Evolutionary conservation across 2,329 filamentous ascomycete species (phyloP), one percentile per base, ranked within the genome.

Genomic region (Ramularia endophylla): DNA sequence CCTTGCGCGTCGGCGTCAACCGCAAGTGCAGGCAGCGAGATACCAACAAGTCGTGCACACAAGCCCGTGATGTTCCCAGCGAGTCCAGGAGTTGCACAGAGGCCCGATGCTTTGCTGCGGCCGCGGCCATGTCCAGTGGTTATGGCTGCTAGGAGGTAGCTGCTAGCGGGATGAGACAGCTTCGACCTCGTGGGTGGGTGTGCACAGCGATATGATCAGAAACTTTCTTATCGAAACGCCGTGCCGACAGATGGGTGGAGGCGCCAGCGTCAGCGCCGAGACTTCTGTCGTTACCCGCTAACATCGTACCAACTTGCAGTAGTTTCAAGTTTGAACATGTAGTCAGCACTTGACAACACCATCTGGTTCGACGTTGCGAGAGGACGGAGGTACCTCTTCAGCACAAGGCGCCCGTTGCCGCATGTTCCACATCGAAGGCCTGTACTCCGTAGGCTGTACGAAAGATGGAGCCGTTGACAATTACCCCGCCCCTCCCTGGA

Each of bases 181-280:
- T 25, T 25, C 22, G 6, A 25, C 22, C 22, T 25, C 22, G 22
- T 25, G 22, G 22, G 22, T 25, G 22, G 22, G 22, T 11, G 32
- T 36, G 29, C 35, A 41, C 36, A 36, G 39, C 37, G 44, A 43
- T 32, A 43, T 46, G 34, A 35, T 25, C 34, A 33, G 31, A 46
- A 43, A 37, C 22, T 42, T 46, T 46, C 44, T 43, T 43, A 43
- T 46, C 44, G 40, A 46, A 29, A 31, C 36, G 36, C 44, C 40
- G 40, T 27, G 40, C 40, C 37, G 40, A 43, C 39, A 46, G 33
- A 46, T 36, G 32, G 42, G 44, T 46, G 44, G 44, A 46, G 43
- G 44, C 44, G 39, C 37, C 37, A 39, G 22, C 30, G 36, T 34
- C 32, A 35, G 31, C 36, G 44, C 40, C 33, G 30, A 46, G 43